phyloP scores from a whole-genome alignment of 805 yeast genomes.

The Saturnispora hagleri region DNA sequence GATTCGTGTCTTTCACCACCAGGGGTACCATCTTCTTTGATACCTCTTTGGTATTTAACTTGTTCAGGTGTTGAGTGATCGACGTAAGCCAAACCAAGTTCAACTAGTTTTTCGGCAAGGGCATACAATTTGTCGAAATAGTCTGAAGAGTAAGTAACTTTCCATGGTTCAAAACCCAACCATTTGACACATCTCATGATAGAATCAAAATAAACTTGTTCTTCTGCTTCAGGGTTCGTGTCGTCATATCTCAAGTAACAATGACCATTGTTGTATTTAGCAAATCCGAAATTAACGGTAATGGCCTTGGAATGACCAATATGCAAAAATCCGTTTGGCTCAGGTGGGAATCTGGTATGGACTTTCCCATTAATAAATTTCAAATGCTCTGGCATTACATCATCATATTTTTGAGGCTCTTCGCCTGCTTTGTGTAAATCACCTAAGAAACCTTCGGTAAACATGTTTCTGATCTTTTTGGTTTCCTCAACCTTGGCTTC shows the following conservation, averaged over 20 bases:
- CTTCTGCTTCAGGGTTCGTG: slow-evolving; percentile 98
- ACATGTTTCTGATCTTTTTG: slow-evolving; percentile 58
- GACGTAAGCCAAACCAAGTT: slow-evolving; percentile 70
- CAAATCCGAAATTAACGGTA: slow-evolving; percentile 96
- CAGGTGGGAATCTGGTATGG: slow-evolving; percentile 95
- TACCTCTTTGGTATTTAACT: slow-evolving; percentile 83
- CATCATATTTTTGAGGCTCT: slow-evolving; percentile 85
- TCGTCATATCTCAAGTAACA: slow-evolving; percentile 95
- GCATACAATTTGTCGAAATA: slow-evolving; percentile 85
- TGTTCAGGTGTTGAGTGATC: slow-evolving; percentile 92
- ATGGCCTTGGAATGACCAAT: slow-evolving; percentile 98
- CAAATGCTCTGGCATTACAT: slow-evolving; percentile 72
- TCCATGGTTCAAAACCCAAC: slow-evolving; percentile 94
- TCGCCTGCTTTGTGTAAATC: slow-evolving; percentile 93
- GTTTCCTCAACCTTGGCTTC: slow-evolving; percentile 18
- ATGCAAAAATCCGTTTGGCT: slow-evolving; percentile 95
- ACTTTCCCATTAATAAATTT: slow-evolving; percentile 74
- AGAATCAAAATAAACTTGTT: slow-evolving; percentile 78
- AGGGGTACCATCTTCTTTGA: slow-evolving; percentile 81
- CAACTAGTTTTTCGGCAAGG: slow-evolving; percentile 76
- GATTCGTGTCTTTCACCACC: slow-evolving; percentile 91
- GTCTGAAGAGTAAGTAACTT: slow-evolving; percentile 91
- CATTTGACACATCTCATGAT: slow-evolving; percentile 80
- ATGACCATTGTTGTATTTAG: slow-evolving; percentile 73
- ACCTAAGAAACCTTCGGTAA: slow-evolving; percentile 90